Evolutionary conservation across 2,329 filamentous ascomycete species (phyloP).

Genomic region (Pseudogymnoascus sp.): DNA sequence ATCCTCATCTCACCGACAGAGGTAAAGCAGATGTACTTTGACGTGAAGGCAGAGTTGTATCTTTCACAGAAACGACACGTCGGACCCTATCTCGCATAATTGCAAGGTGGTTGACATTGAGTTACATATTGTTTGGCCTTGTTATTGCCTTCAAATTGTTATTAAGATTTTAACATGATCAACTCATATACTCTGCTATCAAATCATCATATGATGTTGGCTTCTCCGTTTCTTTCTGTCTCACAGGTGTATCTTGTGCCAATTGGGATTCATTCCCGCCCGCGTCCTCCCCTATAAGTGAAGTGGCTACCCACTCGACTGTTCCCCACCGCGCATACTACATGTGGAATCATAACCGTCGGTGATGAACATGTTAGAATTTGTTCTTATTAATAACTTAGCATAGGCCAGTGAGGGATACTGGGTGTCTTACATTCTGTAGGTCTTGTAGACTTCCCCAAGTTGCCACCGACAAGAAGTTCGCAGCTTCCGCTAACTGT

Average conservation of each 20-base stretch:
- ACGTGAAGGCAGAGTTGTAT: not conserved
- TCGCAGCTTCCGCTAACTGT: conserved; percentile 9
- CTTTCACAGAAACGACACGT: not conserved
- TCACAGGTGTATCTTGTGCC: not conserved
- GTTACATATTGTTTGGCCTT: not conserved
- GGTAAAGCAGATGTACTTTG: not conserved
- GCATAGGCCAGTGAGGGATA: not conserved
- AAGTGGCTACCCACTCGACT: not conserved
- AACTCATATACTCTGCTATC: not conserved
- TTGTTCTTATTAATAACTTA: conserved; percentile 9
- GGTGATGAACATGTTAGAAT: conserved; percentile 10
- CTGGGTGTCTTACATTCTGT: conserved; percentile 9
- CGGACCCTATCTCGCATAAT: not conserved
- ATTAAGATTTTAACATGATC: not conserved
- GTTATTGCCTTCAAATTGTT: not conserved
- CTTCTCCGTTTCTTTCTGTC: not conserved
- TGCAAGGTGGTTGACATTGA: not conserved
- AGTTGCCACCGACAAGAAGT: conserved; percentile 11
- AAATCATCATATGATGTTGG: not conserved
- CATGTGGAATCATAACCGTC: conserved; percentile 7
- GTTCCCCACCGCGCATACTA: conserved; percentile 7
- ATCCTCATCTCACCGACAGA: too few relatives aligned
- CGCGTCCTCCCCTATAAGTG: not conserved
- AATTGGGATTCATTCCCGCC: not conserved
- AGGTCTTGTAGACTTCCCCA: conserved; percentile 12